Evolutionary conservation across 352 stramenopile species (phyloP), one percentile per base, ranked within the genome.

Genomic region (Phytophthora ramorum): DNA sequence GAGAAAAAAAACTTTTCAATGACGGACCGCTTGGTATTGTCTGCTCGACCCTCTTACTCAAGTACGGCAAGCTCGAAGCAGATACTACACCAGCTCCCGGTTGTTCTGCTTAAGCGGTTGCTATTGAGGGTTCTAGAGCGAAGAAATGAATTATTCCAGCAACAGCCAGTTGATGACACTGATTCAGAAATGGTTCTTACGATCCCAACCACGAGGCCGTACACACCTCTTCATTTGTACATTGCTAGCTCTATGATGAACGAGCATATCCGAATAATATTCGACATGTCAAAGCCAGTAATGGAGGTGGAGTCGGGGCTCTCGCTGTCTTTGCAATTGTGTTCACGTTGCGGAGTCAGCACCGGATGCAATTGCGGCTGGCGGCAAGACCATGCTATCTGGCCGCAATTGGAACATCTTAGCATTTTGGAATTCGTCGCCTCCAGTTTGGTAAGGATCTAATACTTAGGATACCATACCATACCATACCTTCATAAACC

Each of bases 91-190:
- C 57, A 81, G 8, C 16, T 78, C n/a, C 72, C 78, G 1, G 24
- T 90, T 1, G 13, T 38, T 12, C 22, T 60, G 14, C 37, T 87
- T 19, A 87, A 86, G 45, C 64, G 49, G 3, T 43, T 75, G 13
- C 17, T 83, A 13, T 7, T 82, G 20, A 34, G 30, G 17, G 68
- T 52, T 54, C 58, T 77, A 30, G 20, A 14, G 19, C 16, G n/a
- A 51, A 55, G 8, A 4, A 67, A 34, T 7, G 41, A 50, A 16
- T 20, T 44, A 32, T 7, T 32, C 2, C 45, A 54, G 19, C 17
- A 22, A 22, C 45, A 47, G 8, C 16, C 7, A 44, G 16, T 44
- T 20, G 38, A 44, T 8, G 14, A 10, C 38, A 12, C 30, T 24
- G 28, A 46, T 10, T 49, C 51, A 17, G 45, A 59, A 3, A n/a